phyloP scores from a whole-genome alignment of 768 basidiomycete species.

The Leccinum pellstonianum region DNA sequence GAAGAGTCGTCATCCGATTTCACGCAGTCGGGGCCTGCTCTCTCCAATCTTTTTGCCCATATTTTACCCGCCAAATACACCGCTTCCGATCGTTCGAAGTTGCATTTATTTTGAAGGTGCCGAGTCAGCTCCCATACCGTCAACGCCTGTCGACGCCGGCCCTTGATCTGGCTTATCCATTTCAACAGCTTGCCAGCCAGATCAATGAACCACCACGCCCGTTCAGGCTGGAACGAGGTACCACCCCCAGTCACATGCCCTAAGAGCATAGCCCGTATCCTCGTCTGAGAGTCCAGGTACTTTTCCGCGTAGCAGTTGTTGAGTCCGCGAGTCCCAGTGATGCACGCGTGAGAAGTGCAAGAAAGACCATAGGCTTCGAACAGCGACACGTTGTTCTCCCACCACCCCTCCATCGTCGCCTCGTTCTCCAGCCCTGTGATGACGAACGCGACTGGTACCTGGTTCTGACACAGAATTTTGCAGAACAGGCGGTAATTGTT shows the following conservation, averaged over 20 bases:
- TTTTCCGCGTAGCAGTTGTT: constrained; percentile 23
- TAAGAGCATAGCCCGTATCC: constrained; percentile 23
- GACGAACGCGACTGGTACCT: constrained; percentile 33
- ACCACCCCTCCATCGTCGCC: constrained; percentile 34
- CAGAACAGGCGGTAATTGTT: constrained; percentile 34
- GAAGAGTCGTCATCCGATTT: constrained; percentile 20
- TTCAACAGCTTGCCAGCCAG: constrained; percentile 19
- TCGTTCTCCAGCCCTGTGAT: constrained; percentile 36
- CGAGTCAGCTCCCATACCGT: constrained; percentile 20
- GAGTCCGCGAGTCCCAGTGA: constrained; percentile 36
- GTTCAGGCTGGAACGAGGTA: constrained; percentile 24
- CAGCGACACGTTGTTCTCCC: constrained; percentile 29
- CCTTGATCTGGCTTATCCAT: constrained; percentile 21
- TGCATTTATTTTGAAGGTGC: constrained; percentile 26
- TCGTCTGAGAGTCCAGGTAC: constrained; percentile 35
- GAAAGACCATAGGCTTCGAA: constrained; percentile 30
- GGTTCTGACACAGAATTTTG: constrained; percentile 29
- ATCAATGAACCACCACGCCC: constrained; percentile 25
- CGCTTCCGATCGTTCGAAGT: constrained; percentile 22
- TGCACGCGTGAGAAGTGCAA: constrained; percentile 37
- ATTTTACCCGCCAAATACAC: constrained; percentile 24
- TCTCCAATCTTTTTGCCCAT: constrained; percentile 23
- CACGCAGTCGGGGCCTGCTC: constrained; percentile 23
- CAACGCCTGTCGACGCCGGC: constrained; percentile 13
- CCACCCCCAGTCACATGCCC: constrained; percentile 14